These are phyloP conservation scores for Centaurea solstitialis DNA, from an alignment of 129 eudicot genomes.

Conservation along the genomic window DNA sequence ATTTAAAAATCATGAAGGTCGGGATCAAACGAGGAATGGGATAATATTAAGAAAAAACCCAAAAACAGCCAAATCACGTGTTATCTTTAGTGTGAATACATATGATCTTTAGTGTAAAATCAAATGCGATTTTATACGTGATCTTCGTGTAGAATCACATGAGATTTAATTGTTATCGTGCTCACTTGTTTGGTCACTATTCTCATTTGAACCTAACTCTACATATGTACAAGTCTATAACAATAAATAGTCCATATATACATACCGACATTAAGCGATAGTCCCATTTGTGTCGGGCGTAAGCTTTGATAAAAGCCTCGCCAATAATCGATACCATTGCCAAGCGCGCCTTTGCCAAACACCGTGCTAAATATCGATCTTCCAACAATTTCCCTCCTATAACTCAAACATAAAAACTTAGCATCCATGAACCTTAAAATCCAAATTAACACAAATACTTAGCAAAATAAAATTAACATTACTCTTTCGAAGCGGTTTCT, in stretches of 20 bases:
- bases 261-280: constrained; percentile 69
- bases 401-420: not conserved
- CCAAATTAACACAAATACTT: too few species aligned
- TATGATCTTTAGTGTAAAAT: too few species aligned
- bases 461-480: not conserved
- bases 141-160: too few species aligned
- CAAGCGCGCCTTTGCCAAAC: constrained; percentile 59
- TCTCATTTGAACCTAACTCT: too few species aligned
- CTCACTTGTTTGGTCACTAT: too few species aligned
- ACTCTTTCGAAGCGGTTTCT: constrained; percentile 48
- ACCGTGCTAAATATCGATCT: constrained; percentile 51
- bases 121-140: too few species aligned
- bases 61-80: too few species aligned
- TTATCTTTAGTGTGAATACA: too few species aligned
- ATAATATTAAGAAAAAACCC: too few species aligned
- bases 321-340: constrained; percentile 65
- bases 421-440: too few species aligned
- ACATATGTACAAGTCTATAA: not conserved
- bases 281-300: constrained; percentile 88
- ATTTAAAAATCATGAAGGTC: not conserved
- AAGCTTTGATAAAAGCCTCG: constrained; percentile 74
- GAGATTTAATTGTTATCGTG: too few species aligned
- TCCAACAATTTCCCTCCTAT: constrained; percentile 57
- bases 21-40: too few species aligned
- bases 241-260: not conserved